A percentile compares a stretch with the other conserved stretches of the same genome.
phyloP scores from a whole-genome alignment of 352 stramenopile species.

The Phytophthora hibernalis region DNA sequence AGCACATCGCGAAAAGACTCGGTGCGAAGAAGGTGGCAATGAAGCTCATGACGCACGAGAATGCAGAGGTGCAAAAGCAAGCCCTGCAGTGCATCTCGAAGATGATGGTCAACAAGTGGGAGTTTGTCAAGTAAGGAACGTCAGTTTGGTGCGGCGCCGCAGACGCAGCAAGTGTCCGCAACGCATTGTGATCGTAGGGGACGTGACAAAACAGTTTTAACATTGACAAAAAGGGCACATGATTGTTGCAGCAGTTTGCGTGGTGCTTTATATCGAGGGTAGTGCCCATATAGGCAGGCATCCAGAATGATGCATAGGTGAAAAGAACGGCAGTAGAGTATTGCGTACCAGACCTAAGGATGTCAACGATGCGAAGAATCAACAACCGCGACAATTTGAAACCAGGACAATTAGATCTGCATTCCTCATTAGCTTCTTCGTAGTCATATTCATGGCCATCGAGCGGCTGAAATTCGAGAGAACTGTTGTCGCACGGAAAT shows the following conservation, averaged over 20 bases:
- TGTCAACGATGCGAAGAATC: neutral
- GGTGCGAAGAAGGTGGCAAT: conserved; percentile 97
- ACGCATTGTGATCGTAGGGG: conserved; percentile 7
- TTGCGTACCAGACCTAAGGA: no score
- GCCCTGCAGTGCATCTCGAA: conserved; percentile 98
- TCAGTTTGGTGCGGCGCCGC: conserved; percentile 4
- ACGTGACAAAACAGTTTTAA: conserved; percentile 25
- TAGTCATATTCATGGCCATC: neutral
- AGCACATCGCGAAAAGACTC: conserved; percentile 95
- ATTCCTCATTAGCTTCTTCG: conserved; percentile 1
- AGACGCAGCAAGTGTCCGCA: neutral
- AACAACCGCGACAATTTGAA: neutral
- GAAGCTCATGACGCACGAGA: conserved; percentile 97
- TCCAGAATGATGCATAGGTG: conserved; percentile 15
- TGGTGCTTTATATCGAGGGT: neutral
- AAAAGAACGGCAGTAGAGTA: neutral
- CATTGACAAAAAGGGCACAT: conserved; percentile 15
- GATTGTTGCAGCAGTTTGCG: conserved; percentile 20
- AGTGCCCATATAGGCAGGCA: conserved; percentile 5
- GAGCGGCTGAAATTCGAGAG: neutral
- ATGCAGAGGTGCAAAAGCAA: conserved; percentile 97
- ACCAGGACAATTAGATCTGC: conserved; percentile 6
- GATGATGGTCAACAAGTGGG: conserved; percentile 99
- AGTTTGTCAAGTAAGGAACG: conserved; percentile 89
- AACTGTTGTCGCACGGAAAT: conserved; percentile 10